Conservation (phyloP, 2,329 filamentous ascomycete genomes). For the Cryphonectria parasitica region DNA sequence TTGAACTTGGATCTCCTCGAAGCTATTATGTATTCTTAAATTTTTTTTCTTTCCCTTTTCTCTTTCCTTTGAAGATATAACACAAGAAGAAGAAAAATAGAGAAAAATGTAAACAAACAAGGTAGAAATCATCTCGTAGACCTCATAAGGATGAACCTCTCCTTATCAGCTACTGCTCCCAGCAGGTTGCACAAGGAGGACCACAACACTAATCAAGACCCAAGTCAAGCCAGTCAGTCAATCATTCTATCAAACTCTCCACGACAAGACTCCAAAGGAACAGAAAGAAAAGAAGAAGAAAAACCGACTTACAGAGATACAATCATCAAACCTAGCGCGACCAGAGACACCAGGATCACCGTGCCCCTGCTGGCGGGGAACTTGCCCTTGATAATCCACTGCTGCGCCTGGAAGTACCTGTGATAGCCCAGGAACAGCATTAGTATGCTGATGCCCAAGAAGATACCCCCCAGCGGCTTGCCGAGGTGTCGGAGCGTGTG, state of each 20-base stretch:
- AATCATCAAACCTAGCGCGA: slow-evolving; percentile 67
- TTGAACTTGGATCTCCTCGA: neutral
- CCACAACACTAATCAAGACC: slow-evolving; percentile 4
- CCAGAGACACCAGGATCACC: slow-evolving; percentile 68
- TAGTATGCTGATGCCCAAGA: slow-evolving; percentile 75
- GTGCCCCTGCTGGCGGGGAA: slow-evolving; percentile 58
- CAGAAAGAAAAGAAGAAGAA: neutral
- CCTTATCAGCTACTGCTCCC: neutral
- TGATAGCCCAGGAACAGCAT: slow-evolving; percentile 78
- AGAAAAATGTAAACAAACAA: neutral
- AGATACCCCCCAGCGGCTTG: slow-evolving; percentile 76
- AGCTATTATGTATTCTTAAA: neutral
- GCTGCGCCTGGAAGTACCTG: slow-evolving; percentile 76
- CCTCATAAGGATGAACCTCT: neutral
- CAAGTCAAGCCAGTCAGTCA: neutral
- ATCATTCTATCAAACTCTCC: neutral
- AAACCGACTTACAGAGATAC: slow-evolving; percentile 48
- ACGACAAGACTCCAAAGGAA: too few relatives aligned
- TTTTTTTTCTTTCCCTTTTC: too few relatives aligned
- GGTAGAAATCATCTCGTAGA: neutral
- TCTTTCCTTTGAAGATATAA: too few relatives aligned
- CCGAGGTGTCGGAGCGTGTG: slow-evolving; percentile 64
- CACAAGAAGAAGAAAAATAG: too few relatives aligned
- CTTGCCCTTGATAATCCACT: slow-evolving; percentile 78
- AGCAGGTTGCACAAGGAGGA: slow-evolving; percentile 18